A percentile compares a stretch with the other conserved stretches of the same genome.
Conservation (phyloP, 2,329 filamentous ascomycete genomes). For the Spiromastix sp. region DNA sequence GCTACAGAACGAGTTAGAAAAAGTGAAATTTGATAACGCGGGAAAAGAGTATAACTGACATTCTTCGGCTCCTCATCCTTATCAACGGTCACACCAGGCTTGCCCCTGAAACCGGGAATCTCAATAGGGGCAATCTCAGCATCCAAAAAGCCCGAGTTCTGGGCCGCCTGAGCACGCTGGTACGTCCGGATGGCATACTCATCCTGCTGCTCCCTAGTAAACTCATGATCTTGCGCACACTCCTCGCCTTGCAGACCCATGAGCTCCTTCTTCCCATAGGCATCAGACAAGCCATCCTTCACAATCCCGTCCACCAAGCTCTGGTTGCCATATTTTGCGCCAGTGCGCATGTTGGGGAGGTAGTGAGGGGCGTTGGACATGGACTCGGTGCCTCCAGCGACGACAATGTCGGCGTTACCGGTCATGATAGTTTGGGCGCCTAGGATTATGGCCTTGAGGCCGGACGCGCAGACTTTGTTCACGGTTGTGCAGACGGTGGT, state of each 20-base stretch:
- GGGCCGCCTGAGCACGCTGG: slow-evolving; percentile 81
- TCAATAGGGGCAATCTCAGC: slow-evolving; percentile 84
- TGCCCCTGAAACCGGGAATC: slow-evolving; percentile 78
- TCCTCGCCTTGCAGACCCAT: slow-evolving; percentile 93
- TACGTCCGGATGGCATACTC: slow-evolving; percentile 93
- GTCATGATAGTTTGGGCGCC: slow-evolving; percentile 97
- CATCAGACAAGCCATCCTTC: slow-evolving; percentile 89
- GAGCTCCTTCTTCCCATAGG: slow-evolving; percentile 83
- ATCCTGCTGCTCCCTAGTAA: slow-evolving; percentile 80
- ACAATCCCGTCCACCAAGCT: slow-evolving; percentile 81
- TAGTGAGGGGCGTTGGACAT: slow-evolving; percentile 99
- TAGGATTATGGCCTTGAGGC: slow-evolving; percentile 86
- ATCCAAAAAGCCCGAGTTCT: slow-evolving; percentile 69
- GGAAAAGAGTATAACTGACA: slow-evolving; percentile 31
- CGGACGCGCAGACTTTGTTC: slow-evolving; percentile 98
- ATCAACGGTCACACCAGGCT: slow-evolving; percentile 69
- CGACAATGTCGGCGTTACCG: slow-evolving; percentile 82
- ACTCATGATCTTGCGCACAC: slow-evolving; percentile 71
- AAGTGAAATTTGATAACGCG: slow-evolving; percentile 1
- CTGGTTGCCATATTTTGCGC: slow-evolving; percentile 90
- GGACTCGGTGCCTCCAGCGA: slow-evolving; percentile 91
- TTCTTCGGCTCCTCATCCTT: slow-evolving; percentile 96
- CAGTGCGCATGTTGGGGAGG: slow-evolving; percentile 73
- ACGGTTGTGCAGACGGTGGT: slow-evolving; percentile 79
- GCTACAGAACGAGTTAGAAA: slow-evolving; percentile 23